These are phyloP conservation scores for Mycosarcoma mackinlayi DNA, from an alignment of 1,284 basidiomycete species.

Conservation along the genomic window DNA sequence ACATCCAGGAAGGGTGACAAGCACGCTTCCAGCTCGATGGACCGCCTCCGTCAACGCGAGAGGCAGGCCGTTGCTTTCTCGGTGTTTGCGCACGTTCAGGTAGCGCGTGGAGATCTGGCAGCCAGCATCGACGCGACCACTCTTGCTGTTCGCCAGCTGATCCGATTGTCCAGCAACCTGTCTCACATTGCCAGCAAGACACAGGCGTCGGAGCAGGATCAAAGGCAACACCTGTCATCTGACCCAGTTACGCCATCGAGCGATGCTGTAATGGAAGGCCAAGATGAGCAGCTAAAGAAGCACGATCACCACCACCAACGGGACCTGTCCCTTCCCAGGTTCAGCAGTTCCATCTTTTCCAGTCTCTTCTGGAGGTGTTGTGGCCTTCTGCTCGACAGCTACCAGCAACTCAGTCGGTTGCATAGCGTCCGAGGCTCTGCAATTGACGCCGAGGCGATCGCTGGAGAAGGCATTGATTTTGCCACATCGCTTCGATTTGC, in stretches of 20 bases:
- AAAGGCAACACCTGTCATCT: background rate
- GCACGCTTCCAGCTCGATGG: slow-evolving; percentile 22
- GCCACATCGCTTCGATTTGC: slow-evolving; percentile 38
- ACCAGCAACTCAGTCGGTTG: slow-evolving; percentile 42
- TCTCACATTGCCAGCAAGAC: slow-evolving; percentile 18
- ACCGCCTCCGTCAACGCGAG: slow-evolving; percentile 31
- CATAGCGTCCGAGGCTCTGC: slow-evolving; percentile 59
- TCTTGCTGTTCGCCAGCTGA: slow-evolving; percentile 30
- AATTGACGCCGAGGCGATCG: slow-evolving; percentile 59
- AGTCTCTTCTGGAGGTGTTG: slow-evolving; percentile 40
- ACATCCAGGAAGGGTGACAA: slow-evolving; percentile 16
- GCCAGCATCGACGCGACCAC: slow-evolving; percentile 37
- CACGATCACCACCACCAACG: background rate
- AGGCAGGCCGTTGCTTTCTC: slow-evolving; percentile 40
- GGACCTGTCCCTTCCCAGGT: slow-evolving; percentile 29
- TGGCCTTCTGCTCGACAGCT: slow-evolving; percentile 26
- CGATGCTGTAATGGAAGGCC: slow-evolving; percentile 19
- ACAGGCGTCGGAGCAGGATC: slow-evolving; percentile 13
- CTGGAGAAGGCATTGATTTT: slow-evolving; percentile 57
- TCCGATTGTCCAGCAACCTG: slow-evolving; percentile 29
- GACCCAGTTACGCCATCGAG: slow-evolving; percentile 21
- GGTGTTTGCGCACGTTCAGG: slow-evolving; percentile 24
- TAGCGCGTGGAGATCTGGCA: slow-evolving; percentile 34
- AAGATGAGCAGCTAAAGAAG: background rate
- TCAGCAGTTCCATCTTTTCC: slow-evolving; percentile 27